Evolutionary conservation across 257 asterid genomes (phyloP), one percentile per base, ranked within the genome.

Genomic region (Catharanthus roseus): DNA sequence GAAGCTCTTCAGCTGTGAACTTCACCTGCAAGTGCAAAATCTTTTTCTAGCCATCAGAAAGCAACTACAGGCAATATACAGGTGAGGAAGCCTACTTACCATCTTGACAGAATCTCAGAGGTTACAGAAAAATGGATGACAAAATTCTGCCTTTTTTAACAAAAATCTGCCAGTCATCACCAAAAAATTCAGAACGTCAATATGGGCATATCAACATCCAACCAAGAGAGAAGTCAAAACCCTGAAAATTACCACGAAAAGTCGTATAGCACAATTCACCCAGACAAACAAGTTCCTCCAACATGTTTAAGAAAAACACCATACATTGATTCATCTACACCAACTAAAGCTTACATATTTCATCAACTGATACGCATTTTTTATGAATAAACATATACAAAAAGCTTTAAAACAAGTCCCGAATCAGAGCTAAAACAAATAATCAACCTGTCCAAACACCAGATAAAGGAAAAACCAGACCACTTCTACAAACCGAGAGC

Each of bases 1-100:
- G 63, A 29, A 78, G 83, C 70, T 66, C 85, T 15, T 78, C 82
- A 29, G 79, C 82, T 26, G 85, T 81, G 68, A 81, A 81, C 85
- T 81, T 81, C 82, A 81, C 85, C 85, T 77, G 77, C 3, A 18
- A 19, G 18, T 18, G 12, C 55, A 49, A 49, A 49, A 23, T 10
- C 4, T 49, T 16, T 11, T 2, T 3, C 16, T 15, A 49, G 12
- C 15, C 36, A 45, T 54, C 64, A 65, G 60, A 12, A 65, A 38
- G 24, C 33, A 21, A 31, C 45, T 56, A 1, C 49, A 49, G 33
- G 16, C 65, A 66, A 51, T 3, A 58, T 19, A 45, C 10, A 5
- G 67, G 7, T 0, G 4, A 1, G 12, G 5, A 18, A 23, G 0
- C 38, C 12, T 26, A 23, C 70, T 68, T 60, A 75, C 79, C 79